phyloP scores from a whole-genome alignment of 495 filamentous ascomycete genomes.

The Sporormia fimetaria region DNA sequence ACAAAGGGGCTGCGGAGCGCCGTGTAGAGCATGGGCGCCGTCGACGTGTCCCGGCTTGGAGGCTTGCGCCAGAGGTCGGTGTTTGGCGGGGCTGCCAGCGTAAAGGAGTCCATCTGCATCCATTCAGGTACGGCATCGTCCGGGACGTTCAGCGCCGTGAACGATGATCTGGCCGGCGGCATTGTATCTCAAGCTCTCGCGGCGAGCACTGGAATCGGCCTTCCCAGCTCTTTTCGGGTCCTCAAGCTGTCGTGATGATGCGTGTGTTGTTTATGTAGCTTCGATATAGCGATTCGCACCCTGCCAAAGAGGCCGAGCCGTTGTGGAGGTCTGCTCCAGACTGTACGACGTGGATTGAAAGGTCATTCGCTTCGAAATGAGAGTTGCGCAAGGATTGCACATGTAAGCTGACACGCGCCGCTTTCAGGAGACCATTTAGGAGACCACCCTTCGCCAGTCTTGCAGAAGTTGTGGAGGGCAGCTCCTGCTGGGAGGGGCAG shows the following conservation, averaged over 20 bases:
- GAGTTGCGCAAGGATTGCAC: constrained; percentile 15
- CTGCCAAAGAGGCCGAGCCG: constrained; percentile 9
- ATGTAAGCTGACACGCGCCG: constrained; percentile 28
- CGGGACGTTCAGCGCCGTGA: constrained; percentile 43
- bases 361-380: constrained; percentile 24
- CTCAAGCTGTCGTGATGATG: not conserved
- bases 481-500: no score
- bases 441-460: constrained; percentile 21
- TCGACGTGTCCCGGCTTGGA: constrained; percentile 44
- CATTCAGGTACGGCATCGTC: constrained; percentile 39
- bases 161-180: constrained; percentile 42
- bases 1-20: constrained; percentile 43
- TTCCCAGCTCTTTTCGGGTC: not conserved
- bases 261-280: constrained; percentile 6
- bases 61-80: constrained; percentile 42
- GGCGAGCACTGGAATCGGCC: not conserved
- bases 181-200: constrained; percentile 26
- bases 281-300: constrained; percentile 1
- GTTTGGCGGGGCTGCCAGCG: constrained; percentile 44
- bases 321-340: constrained; percentile 13
- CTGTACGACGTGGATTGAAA: constrained; percentile 18
- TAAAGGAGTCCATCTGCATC: constrained; percentile 50
- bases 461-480: constrained; percentile 17
- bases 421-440: constrained; percentile 11
- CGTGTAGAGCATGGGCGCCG: constrained; percentile 48